Base-by-base conservation (phyloP, 768 basidiomycete genomes). In the Lactarius pseudohatsudake region DNA sequence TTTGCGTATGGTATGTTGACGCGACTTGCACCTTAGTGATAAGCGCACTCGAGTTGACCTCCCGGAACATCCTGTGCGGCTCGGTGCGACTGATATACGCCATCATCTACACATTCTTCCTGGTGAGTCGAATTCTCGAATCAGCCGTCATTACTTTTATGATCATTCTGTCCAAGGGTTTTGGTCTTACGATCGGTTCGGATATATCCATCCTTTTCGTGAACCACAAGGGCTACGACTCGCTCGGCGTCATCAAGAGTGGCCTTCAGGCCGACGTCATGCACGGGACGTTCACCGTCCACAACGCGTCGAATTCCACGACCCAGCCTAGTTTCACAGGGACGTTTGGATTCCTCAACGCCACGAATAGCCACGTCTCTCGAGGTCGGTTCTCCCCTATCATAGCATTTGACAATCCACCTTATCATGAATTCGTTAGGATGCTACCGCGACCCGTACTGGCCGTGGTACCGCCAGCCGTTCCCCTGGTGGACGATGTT, bases 21-120 rank as follows among this genome's bases (percentile, higher is more conserved):
- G 36, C 59, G 61, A 53, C 34, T 20, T 28, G 26, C 59, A 47
- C 32, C 45, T 4, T 64, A 91, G 91, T 92, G 70, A 88, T 87
- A 61, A 88, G 88, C 64, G 87, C 92, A 8, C 79, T 94, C 18
- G 92, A 93, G 75, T 77, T 93, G 65, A 91, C 90, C 74, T 92
- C 91, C 16, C 85, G 84, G 72, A 93, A 90, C 72, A 82, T 92
- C 43, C 84, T 92, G 62, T 90, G 89, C 69, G 92, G 91, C 34
- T 89, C 89, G 26, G 91, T 93, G 40, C 81, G 91, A 68, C 86
- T 93, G 75, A 90, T 93, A 34, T 93, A 92, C 72, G 91, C 92
- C 16, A 88, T 92, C 66, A 92, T 94, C 53, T 94, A 93, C 72
- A 92, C 91, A 0, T 79, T 93, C 54, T 92, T 92, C 75, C 77